Evolutionary conservation across 2,329 filamentous ascomycete species (phyloP).

Genomic region (Gremmenia infestans): DNA sequence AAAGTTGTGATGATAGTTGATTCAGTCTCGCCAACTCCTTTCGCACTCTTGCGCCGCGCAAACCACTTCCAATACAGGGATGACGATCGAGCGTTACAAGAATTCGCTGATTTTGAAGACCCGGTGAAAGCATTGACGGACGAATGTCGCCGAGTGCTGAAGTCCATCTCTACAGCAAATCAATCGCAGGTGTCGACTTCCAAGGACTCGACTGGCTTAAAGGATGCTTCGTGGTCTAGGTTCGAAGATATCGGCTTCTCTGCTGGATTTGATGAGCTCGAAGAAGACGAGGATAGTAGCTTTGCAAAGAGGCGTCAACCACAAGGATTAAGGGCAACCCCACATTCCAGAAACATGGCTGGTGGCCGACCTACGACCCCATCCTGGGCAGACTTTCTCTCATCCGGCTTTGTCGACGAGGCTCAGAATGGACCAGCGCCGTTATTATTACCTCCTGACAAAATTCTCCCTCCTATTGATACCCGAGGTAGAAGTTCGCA

Average conservation of each 20-base stretch:
- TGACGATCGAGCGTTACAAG: conserved; percentile 75
- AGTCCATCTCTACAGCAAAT: conserved; percentile 82
- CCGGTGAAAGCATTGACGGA: conserved; percentile 84
- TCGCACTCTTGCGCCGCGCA: conserved; percentile 80
- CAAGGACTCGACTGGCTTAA: conserved; percentile 66
- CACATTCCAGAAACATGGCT: conserved; percentile 61
- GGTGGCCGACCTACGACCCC: conserved; percentile 80
- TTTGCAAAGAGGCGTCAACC: conserved; percentile 34
- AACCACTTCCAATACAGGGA: conserved; percentile 96
- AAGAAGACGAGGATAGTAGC: conserved; percentile 52
- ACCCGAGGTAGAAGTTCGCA: conserved; percentile 79
- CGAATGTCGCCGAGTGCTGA: conserved; percentile 86
- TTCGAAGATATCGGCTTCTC: conserved; percentile 95
- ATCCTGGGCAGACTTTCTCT: conserved; percentile 97
- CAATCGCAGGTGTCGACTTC: conserved; percentile 71
- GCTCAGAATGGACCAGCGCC: conserved; percentile 58
- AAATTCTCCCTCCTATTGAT: conserved; percentile 81
- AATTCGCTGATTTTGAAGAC: conserved; percentile 85
- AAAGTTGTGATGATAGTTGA: conserved; percentile 97
- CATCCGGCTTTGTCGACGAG: conserved; percentile 82
- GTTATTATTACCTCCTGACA: conserved; percentile 82
- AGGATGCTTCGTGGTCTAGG: conserved; percentile 90
- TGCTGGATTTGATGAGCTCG: conserved; percentile 65
- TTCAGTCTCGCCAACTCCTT: conserved; percentile 88
- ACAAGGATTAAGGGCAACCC: conserved; percentile 57